Conservation (phyloP, 805 yeast genomes). For the Lipomyces mesembrius region DNA sequence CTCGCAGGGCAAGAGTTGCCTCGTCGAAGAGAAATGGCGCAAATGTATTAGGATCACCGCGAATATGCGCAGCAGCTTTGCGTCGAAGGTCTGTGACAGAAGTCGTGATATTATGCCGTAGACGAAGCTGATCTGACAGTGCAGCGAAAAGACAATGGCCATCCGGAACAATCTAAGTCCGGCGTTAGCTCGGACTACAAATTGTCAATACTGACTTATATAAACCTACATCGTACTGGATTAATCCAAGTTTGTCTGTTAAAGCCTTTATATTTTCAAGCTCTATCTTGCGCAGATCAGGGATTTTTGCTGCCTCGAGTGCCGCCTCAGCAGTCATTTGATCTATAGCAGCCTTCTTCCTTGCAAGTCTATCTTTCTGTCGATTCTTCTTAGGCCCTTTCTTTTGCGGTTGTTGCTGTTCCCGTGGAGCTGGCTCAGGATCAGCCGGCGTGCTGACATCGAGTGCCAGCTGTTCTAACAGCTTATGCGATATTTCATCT, state of each 20-base stretch:
- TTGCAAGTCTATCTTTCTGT: conserved; percentile 80
- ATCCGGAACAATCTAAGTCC: conserved; percentile 60
- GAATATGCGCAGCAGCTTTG: conserved; percentile 68
- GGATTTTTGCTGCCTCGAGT: conserved; percentile 65
- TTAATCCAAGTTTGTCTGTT: conserved; percentile 14
- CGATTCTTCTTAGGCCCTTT: conserved; percentile 59
- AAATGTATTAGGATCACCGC: conserved; percentile 67
- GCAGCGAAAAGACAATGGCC: conserved; percentile 94
- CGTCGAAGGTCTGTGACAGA: conserved; percentile 62
- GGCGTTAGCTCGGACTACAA: background rate
- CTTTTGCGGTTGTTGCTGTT: background rate
- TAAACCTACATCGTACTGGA: conserved; percentile 30
- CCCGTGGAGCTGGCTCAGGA: conserved; percentile 6
- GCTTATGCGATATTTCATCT: conserved; percentile 60
- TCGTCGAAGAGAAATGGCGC: conserved; percentile 86
- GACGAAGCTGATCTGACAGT: conserved; percentile 71
- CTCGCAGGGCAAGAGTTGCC: conserved; percentile 62
- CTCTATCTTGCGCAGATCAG: conserved; percentile 75
- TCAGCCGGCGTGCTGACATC: conserved; percentile 34
- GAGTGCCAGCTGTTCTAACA: conserved; percentile 63
- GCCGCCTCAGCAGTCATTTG: conserved; percentile 68
- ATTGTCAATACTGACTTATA: too few relatives aligned
- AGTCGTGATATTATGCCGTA: conserved; percentile 53
- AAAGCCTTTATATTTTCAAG: conserved; percentile 61
- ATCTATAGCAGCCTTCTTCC: conserved; percentile 70